Evolutionary conservation across 176 grass and related monocot genomes (phyloP).

Genomic region (Eleusine coracana): DNA sequence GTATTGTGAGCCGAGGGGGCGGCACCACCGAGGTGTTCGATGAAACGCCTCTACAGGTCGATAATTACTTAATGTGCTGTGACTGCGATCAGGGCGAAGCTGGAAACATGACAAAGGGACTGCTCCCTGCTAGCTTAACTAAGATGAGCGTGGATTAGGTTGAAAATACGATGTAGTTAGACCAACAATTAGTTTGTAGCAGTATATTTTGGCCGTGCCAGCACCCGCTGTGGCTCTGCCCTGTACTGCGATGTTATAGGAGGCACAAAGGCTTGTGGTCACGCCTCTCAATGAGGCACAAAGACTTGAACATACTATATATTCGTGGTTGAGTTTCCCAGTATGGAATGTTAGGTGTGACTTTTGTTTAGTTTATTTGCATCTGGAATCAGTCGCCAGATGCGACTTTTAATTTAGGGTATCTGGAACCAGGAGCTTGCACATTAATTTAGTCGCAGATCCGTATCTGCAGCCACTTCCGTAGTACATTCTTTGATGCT

Average conservation of each 20-base stretch:
- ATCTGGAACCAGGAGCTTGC: background rate
- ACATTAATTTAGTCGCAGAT: background rate
- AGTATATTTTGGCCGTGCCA: too few species aligned
- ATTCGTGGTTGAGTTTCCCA: background rate
- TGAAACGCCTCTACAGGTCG: background rate
- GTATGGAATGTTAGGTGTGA: background rate
- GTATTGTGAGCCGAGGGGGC: background rate
- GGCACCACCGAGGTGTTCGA: conserved; percentile 13
- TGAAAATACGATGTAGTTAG: too few species aligned
- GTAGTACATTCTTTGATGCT: background rate
- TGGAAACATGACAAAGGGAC: too few species aligned
- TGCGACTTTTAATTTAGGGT: background rate
- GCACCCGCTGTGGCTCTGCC: too few species aligned
- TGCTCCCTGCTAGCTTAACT: too few species aligned
- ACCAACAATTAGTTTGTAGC: too few species aligned
- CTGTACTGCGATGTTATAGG: background rate
- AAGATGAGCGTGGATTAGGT: too few species aligned
- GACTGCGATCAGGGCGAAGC: too few species aligned
- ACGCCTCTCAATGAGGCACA: background rate
- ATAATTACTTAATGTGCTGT: too few species aligned
- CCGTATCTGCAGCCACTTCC: background rate
- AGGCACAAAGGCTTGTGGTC: background rate
- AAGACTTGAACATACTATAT: background rate
- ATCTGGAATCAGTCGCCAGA: background rate
- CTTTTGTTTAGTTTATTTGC: background rate